Base-by-base conservation (phyloP, 2,329 filamentous ascomycete species). In the Alternaria viburni region DNA sequence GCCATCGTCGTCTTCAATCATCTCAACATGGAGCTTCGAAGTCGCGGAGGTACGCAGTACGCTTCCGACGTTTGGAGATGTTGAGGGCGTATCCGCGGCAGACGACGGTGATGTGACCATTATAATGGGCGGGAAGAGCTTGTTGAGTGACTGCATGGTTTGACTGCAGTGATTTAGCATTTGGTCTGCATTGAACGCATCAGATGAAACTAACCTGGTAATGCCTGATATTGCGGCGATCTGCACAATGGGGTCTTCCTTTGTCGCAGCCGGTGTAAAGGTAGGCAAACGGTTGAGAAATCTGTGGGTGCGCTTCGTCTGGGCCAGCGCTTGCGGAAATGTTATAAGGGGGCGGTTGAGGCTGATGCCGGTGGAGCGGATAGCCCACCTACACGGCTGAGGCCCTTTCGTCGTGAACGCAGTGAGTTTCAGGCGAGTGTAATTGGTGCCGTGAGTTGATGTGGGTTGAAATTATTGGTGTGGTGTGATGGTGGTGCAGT, bases 221-320 rank as follows among this genome's bases (percentile, higher is more conserved):
- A n/a, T 10, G 32, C 4, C 4, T 36, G 32, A 36, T 4, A n/a
- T 0, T 15, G 15, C n/a, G 7, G 15, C 15, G 15, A n/a, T 36
- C 15, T 36, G 32, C 32, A 36, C 32, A 36, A 36, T 36, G 32
- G 15, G 7, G 8, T 9, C 32, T 9, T 36, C 32, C 15, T 36
- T 36, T 36, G 32, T 36, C 15, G 32, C 0, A 36, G 15, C 8
- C 32, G 2, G 32, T 36, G 15, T n/a, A 2, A 3, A 3, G 1
- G 8, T n/a, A 36, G 8, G 0, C 15, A n/a, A 15, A 1, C 32
- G 0, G 32, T 2, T 36, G 32, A 2, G 2, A 0, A 1, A 0
- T 2, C 2, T 3, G 32, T 36, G 32, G 15, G 2, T 10, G 15
- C 15, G 4, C 32, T n/a, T 36, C 32, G 32, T 5, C 32, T 36